Evolutionary conservation across 306 rosid species (phyloP).

Genomic region (Clitoria ternatea): DNA sequence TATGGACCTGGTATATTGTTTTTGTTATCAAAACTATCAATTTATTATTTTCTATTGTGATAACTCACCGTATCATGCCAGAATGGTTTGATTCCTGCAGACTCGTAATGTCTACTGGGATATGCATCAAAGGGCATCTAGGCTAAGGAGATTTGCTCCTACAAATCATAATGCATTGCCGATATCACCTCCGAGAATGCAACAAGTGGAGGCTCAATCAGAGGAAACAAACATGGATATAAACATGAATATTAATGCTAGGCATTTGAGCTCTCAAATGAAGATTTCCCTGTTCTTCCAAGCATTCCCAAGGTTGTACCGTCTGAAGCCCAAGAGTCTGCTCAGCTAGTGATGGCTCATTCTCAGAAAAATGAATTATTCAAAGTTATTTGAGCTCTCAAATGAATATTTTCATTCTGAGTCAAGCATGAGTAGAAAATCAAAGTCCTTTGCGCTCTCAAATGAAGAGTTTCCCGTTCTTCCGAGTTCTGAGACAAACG

Average conservation of each 20-base stretch:
- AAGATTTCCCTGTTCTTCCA: slow-evolving; percentile 45
- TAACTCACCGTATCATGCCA: slow-evolving; percentile 11
- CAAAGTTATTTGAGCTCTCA: slow-evolving; percentile 13
- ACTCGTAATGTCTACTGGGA: slow-evolving; percentile 24
- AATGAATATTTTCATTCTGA: too few species aligned
- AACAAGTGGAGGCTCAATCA: slow-evolving; percentile 16
- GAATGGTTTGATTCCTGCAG: slow-evolving; percentile 34
- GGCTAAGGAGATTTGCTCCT: slow-evolving; percentile 14
- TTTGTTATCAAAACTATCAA: not conserved
- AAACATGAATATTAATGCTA: too few species aligned
- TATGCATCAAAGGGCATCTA: not conserved
- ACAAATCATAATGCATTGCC: not conserved
- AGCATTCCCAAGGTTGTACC: not conserved
- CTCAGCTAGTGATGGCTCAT: not conserved
- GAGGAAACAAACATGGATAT: not conserved
- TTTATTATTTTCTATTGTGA: not conserved
- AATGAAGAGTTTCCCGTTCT: slow-evolving; percentile 45
- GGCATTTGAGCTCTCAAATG: slow-evolving; percentile 27
- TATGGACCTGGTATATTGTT: slow-evolving; percentile 42
- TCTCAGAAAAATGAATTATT: not conserved
- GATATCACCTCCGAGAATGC: slow-evolving; percentile 19
- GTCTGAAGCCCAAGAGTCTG: slow-evolving; percentile 14
- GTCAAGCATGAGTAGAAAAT: not conserved
- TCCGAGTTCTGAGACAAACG: too few species aligned
- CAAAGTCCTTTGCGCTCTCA: slow-evolving; percentile 23